Conservation (phyloP, 495 filamentous ascomycete genomes). For the Thermothielavioides terrestris region DNA sequence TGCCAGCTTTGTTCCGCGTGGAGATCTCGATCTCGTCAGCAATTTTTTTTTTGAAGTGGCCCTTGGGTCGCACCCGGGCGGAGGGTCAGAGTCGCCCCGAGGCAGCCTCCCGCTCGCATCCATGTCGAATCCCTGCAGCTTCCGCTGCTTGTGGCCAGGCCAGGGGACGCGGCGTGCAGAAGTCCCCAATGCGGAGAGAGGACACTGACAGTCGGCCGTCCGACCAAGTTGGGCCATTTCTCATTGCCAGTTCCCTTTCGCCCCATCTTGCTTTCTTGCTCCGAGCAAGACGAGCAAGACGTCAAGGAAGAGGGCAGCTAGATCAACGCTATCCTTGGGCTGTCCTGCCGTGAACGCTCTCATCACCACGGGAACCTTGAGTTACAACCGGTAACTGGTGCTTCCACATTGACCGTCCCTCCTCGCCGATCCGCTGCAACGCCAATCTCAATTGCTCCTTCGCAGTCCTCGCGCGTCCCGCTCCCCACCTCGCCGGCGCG, state of each 20-base stretch:
- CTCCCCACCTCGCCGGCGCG: neutral
- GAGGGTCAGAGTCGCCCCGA: neutral
- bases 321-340: too few species aligned
- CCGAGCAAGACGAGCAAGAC: neutral
- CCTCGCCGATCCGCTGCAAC: neutral
- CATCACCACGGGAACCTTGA: too few species aligned
- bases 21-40: neutral
- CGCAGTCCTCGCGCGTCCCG: neutral
- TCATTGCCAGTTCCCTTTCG: too few species aligned
- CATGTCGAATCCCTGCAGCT: slow-evolving; percentile 1
- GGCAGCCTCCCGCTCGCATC: neutral
- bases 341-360: neutral
- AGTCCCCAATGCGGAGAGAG: neutral
- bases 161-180: slow-evolving; percentile 2
- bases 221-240: too few species aligned
- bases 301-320: too few species aligned
- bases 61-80: neutral
- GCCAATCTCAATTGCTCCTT: neutral
- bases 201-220: neutral
- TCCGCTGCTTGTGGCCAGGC: neutral
- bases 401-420: too few species aligned
- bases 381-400: too few species aligned
- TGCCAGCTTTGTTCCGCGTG: neutral
- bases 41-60: neutral
- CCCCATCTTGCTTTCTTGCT: too few species aligned